Evolutionary conservation across 345 rosid genomes (phyloP), one percentile per base, ranked within the genome.

Genomic region (Populus alba): DNA sequence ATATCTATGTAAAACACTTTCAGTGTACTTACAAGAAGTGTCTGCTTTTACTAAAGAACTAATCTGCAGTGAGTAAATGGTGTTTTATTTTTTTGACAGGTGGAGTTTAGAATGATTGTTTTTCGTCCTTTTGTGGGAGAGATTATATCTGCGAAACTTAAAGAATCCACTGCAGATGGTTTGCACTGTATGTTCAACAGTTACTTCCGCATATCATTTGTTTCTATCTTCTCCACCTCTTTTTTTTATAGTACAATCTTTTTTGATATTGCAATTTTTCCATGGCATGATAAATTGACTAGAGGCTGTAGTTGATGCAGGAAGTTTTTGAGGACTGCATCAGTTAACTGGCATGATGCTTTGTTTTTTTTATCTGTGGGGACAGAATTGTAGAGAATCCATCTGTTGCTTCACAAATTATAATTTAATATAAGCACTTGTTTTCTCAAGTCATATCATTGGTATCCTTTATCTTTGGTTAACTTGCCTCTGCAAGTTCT

Each of bases 71-170:
- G 22, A 4, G 37, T 74, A 6, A 22, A 12, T 38, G 2, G 74
- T 55, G 68, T 66, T 78, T 75, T 65, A 61, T 57, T 77, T 41
- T 75, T 74, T 8, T 83, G 78, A 72, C 88, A 92, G 98, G 98
- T 89, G 55, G 82, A 80, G 69, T 91, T 91, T 84, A 89, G 97
- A 82, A 74, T 94, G 85, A 72, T 96, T 8, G 83, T 92, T 74
- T 96, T 96, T 77, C 97, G 97, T 72, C 99, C 99, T 72, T 94
- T 91, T 85, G 85, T 88, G 75, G 98, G 97, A 66, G 98, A 96
- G 85, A 75, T 91, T 75, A 92, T 96, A 61, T 74, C 82, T 76
- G 97, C 91, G 4, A 89, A 89, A 81, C 90, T 96, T 53, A 96
- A 88, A 84, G 95, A 90, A 82, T 92, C 91, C 47, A 89, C 86